These are phyloP conservation scores for Telopea speciosissima DNA, from an alignment of 177 flowering plant genomes.

Conservation along the genomic window DNA sequence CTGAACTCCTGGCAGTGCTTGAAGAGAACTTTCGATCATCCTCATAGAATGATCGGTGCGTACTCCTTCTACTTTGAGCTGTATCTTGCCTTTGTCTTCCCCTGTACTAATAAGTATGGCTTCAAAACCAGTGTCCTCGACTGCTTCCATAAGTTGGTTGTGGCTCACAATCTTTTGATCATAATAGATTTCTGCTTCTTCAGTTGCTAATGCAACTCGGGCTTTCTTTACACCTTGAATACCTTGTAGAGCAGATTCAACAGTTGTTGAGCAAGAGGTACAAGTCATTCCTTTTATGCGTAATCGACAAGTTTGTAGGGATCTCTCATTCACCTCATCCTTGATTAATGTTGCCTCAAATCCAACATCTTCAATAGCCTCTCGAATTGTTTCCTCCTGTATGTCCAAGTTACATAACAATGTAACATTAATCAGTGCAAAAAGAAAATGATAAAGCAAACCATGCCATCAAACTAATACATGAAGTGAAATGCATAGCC, in stretches of 20 bases:
- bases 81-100: conserved; percentile 50
- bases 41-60: conserved; percentile 31
- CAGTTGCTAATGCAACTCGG: conserved; percentile 73
- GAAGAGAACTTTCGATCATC: conserved; percentile 47
- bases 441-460: conserved; percentile 3
- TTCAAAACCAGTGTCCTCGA: conserved; percentile 73
- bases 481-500: no score
- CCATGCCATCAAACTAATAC: not conserved
- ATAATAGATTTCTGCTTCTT: conserved; percentile 63
- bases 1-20: conserved; percentile 60
- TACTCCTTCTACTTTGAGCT: conserved; percentile 58
- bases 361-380: conserved; percentile 78
- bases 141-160: conserved; percentile 34
- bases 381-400: conserved; percentile 66
- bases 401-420: conserved; percentile 1
- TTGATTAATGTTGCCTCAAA: conserved; percentile 49
- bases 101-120: conserved; percentile 58
- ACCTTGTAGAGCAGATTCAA: conserved; percentile 46
- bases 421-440: not conserved
- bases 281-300: conserved; percentile 80
- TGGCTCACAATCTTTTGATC: conserved; percentile 44
- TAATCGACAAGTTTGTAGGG: conserved; percentile 44
- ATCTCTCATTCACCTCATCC: conserved; percentile 36
- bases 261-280: conserved; percentile 68
- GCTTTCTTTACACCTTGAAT: conserved; percentile 58